Evolutionary conservation across 2,329 filamentous ascomycete species (phyloP).

Genomic region (Cryphonectria japonica): DNA sequence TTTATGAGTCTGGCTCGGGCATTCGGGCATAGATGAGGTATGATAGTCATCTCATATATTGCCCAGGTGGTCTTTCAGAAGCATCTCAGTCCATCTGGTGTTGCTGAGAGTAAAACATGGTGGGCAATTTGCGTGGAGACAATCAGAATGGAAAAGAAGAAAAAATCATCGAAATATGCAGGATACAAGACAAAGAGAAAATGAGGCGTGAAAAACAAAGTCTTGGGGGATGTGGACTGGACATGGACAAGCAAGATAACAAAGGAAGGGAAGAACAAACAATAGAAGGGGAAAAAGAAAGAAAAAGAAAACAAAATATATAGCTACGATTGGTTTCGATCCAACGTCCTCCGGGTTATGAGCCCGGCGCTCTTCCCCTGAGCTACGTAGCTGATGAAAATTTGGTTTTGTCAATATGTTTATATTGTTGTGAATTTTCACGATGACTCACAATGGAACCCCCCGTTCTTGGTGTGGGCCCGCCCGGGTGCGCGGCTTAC

Average conservation of each 20-base stretch:
- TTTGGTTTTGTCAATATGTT: not conserved
- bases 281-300: not conserved
- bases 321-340: conserved; percentile 28
- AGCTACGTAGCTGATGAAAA: conserved; percentile 25
- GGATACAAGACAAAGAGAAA: not conserved
- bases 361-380: conserved; percentile 28
- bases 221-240: not conserved
- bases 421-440: not conserved
- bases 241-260: not conserved
- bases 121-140: too few relatives aligned
- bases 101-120: too few relatives aligned
- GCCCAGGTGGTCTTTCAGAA: too few relatives aligned
- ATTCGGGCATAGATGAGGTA: not conserved
- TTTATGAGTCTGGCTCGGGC: not conserved
- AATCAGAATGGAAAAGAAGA: not conserved
- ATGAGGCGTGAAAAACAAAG: not conserved
- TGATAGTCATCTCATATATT: too few relatives aligned
- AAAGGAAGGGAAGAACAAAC: not conserved
- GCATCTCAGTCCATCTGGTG: too few relatives aligned
- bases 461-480: not conserved
- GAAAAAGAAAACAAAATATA: not conserved
- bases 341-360: conserved; percentile 27
- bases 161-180: not conserved
- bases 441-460: conserved; percentile 8
- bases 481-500: too few relatives aligned